Conservation (phyloP, 805 yeast species). For the Wickerhamiella brachini region DNA sequence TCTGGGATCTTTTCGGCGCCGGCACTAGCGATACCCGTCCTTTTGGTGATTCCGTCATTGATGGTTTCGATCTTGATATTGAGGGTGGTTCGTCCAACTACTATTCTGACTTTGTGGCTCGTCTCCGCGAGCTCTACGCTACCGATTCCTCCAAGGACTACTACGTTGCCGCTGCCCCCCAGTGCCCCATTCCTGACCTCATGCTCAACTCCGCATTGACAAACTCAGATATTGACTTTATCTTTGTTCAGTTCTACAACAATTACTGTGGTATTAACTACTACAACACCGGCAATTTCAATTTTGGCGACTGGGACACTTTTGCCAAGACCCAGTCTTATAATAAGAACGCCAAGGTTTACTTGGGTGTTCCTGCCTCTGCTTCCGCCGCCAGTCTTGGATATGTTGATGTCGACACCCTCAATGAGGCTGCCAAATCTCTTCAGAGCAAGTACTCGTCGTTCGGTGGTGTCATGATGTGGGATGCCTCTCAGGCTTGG, state of each 20-base stretch:
- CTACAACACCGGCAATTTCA: slow-evolving; percentile 24
- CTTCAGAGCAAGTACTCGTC: slow-evolving; percentile 23
- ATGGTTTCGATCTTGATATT: slow-evolving; percentile 58
- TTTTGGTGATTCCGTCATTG: slow-evolving; percentile 43
- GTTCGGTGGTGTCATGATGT: slow-evolving; percentile 59
- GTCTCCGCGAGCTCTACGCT: slow-evolving; percentile 17
- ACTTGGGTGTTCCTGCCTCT: slow-evolving; percentile 50
- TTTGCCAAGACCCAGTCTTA: slow-evolving; percentile 33
- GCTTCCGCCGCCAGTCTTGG: slow-evolving; percentile 43
- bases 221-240: slow-evolving; percentile 39
- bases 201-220: slow-evolving; percentile 30
- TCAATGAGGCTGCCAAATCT: slow-evolving; percentile 10
- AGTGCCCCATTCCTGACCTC: slow-evolving; percentile 50
- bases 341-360: slow-evolving; percentile 41
- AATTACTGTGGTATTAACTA: slow-evolving; percentile 31
- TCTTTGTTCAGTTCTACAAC: slow-evolving; percentile 56
- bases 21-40: slow-evolving; percentile 26
- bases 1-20: slow-evolving; percentile 38
- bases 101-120: slow-evolving; percentile 33
- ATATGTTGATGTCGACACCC: slow-evolving; percentile 32
- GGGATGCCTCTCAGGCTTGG: slow-evolving; percentile 68
- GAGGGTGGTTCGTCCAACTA: slow-evolving; percentile 39
- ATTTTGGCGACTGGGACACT: slow-evolving; percentile 35
- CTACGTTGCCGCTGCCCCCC: slow-evolving; percentile 54
- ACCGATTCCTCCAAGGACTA: slow-evolving; percentile 27